Conservation (phyloP, 768 basidiomycete species). For the Pisolithus sp. region DNA sequence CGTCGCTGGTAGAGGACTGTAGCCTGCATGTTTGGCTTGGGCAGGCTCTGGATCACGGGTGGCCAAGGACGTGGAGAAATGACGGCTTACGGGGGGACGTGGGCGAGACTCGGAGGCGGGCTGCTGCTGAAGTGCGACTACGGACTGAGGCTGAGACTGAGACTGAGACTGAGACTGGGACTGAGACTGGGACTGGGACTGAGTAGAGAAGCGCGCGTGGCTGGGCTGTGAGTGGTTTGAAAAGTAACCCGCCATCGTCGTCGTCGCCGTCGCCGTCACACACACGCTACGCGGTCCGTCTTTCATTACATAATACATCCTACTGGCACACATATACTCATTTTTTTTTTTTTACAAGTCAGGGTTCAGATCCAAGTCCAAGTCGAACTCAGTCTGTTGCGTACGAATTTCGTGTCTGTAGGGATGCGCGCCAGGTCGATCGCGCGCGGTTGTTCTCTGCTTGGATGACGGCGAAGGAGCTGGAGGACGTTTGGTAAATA, state of each 20-base stretch:
- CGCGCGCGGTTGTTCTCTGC: slow-evolving; percentile 38
- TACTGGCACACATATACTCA: background rate
- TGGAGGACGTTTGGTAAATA: slow-evolving; percentile 22
- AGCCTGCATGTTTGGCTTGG: slow-evolving; percentile 35
- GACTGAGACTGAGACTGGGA: background rate
- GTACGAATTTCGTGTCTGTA: slow-evolving; percentile 66
- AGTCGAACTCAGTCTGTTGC: slow-evolving; percentile 63
- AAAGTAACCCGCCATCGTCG: slow-evolving; percentile 65
- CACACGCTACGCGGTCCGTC: background rate
- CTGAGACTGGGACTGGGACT: slow-evolving; percentile 9
- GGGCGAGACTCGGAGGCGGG: slow-evolving; percentile 26
- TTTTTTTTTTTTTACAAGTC: slow-evolving; percentile 43
- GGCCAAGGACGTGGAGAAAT: slow-evolving; percentile 61
- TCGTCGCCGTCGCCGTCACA: no score
- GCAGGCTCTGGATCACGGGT: slow-evolving; percentile 28
- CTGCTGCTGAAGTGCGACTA: background rate
- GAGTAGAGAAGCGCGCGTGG: slow-evolving; percentile 54
- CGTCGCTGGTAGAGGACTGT: slow-evolving; percentile 20
- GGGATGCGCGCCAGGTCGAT: slow-evolving; percentile 52
- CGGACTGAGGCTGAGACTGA: background rate
- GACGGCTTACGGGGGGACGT: slow-evolving; percentile 58
- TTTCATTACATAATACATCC: background rate
- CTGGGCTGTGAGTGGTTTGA: slow-evolving; percentile 69
- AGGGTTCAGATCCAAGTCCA: slow-evolving; percentile 82
- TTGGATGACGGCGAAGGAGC: slow-evolving; percentile 62